Base-by-base conservation (phyloP, 2,329 filamentous ascomycete genomes). In the Chaetomium sp. region DNA sequence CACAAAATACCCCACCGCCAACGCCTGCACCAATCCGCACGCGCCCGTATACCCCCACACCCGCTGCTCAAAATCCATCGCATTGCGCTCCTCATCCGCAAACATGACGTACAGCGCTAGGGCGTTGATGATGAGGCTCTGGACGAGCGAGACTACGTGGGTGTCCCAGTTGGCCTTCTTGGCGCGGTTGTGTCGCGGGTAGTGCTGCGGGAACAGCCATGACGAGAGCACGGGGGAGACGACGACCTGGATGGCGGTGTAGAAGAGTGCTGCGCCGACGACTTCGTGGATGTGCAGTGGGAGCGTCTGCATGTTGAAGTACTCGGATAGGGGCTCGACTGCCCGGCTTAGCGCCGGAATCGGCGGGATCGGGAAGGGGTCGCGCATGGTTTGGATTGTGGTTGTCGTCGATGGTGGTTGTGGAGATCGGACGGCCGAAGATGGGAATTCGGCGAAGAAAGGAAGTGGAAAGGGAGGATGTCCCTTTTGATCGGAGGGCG, bases 91-190 rank as follows among this genome's bases (percentile, higher is more conserved):
- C 42, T 84, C 74, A 69, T 94, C 89, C 43, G 68, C 71, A 54
- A 76, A 76, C 71, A 91, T 88, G 55, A 88, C 80, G 79, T 84
- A 91, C 12, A 94, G 72, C n/a, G 88, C 87, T 36, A 91, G 72
- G 48, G 63, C 69, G 69, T 86, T 89, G 72, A 95, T 88, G 54
- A 89, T 72, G 36, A 78, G 74, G 68, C 84, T 86, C 77, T 95
- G 89, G 54, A 89, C 76, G 62, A 94, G 79, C n/a, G 87, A 91
- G 36, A 94, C 89, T 54, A 92, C 85, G 68, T 92, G 89, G 32
- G 90, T 86, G 69, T 95, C 84, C 89, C 89, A 94, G 76, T 88
- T 94, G 59, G 90, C 76, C 67, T 79, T 80, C 55, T 86, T 88
- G 54, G 80, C 78, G 33, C 75, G 72, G 49, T 83, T 80, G 63